These are phyloP conservation scores for Zelopaecilomyces penicillatus DNA, from an alignment of 2,329 filamentous ascomycete species.

Conservation along the genomic window DNA sequence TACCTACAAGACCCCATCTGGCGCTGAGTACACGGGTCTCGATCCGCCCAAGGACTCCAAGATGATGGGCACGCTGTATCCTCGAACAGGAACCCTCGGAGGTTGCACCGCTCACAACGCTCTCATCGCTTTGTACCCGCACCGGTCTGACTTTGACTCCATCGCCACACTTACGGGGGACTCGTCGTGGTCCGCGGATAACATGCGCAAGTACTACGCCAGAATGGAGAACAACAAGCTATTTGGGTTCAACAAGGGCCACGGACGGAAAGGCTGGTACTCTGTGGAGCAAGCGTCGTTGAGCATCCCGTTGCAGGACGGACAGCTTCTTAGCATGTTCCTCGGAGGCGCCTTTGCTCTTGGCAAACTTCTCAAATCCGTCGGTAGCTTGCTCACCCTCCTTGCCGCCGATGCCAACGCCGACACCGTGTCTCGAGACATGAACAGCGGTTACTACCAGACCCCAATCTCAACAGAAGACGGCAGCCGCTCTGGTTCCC, in stretches of 20 bases:
- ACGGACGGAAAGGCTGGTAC: slow-evolving; percentile 52
- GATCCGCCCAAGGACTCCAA: slow-evolving; percentile 31
- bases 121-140: slow-evolving; percentile 49
- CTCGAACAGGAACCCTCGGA: slow-evolving; percentile 37
- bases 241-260: slow-evolving; percentile 31
- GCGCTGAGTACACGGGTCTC: slow-evolving; percentile 36
- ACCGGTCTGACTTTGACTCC: slow-evolving; percentile 50
- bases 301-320: slow-evolving; percentile 41
- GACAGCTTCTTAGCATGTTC: slow-evolving; percentile 34
- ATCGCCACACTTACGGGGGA: slow-evolving; percentile 48
- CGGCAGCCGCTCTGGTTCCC: slow-evolving; percentile 35
- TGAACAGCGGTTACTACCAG: slow-evolving; percentile 30
- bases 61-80: slow-evolving; percentile 37
- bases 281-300: slow-evolving; percentile 41
- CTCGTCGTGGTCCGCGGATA: slow-evolving; percentile 41
- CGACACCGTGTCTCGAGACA: slow-evolving; percentile 35
- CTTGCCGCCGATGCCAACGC: slow-evolving; percentile 43
- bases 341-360: slow-evolving; percentile 16
- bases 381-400: slow-evolving; percentile 27
- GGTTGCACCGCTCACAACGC: slow-evolving; percentile 53
- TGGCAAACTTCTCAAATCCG: slow-evolving; percentile 20
- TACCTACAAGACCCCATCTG: slow-evolving; percentile 44
- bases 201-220: slow-evolving; percentile 50
- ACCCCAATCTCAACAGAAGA: slow-evolving; percentile 38
- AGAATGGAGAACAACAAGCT: slow-evolving; percentile 45